phyloP scores from a whole-genome alignment of 2,329 filamentous ascomycete genomes.

The Hymenotorrendiella dingleyae region DNA sequence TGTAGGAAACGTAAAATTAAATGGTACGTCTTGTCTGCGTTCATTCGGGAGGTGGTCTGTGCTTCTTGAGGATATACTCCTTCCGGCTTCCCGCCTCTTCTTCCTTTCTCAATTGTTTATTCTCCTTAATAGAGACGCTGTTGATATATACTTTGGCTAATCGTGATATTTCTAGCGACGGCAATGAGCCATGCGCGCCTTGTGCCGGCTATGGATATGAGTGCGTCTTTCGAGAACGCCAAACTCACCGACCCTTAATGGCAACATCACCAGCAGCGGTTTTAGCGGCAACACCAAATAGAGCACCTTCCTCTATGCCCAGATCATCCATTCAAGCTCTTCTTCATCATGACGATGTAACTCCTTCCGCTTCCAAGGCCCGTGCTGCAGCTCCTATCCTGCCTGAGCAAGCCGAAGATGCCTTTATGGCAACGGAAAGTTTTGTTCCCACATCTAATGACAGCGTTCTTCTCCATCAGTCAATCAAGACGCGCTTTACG shows the following conservation, averaged over 20 bases:
- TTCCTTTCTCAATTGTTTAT: too few relatives aligned
- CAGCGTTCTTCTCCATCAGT: constrained; percentile 4
- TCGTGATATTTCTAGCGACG: too few relatives aligned
- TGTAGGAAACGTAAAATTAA: not conserved
- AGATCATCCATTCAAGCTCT: not conserved
- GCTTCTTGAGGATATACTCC: too few relatives aligned
- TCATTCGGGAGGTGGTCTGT: too few relatives aligned
- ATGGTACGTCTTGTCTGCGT: too few relatives aligned
- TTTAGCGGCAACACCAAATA: not conserved
- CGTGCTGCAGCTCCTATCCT: constrained; percentile 12
- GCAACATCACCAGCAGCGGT: not conserved
- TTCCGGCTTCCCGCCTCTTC: too few relatives aligned
- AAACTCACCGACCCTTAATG: not conserved
- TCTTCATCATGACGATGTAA: not conserved
- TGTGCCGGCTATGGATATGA: not conserved
- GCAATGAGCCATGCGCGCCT: not conserved
- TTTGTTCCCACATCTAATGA: not conserved
- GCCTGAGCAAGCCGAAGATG: constrained; percentile 24
- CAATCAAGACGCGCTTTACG: constrained; percentile 16
- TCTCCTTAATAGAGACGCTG: too few relatives aligned
- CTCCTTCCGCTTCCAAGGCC: not conserved
- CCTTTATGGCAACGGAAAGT: constrained; percentile 21
- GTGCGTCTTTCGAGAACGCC: not conserved
- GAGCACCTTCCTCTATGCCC: not conserved
- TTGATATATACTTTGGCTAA: too few relatives aligned